These are phyloP conservation scores for Vachellia pachyceras DNA, from an alignment of 306 rosid genomes.

Conservation along the genomic window DNA sequence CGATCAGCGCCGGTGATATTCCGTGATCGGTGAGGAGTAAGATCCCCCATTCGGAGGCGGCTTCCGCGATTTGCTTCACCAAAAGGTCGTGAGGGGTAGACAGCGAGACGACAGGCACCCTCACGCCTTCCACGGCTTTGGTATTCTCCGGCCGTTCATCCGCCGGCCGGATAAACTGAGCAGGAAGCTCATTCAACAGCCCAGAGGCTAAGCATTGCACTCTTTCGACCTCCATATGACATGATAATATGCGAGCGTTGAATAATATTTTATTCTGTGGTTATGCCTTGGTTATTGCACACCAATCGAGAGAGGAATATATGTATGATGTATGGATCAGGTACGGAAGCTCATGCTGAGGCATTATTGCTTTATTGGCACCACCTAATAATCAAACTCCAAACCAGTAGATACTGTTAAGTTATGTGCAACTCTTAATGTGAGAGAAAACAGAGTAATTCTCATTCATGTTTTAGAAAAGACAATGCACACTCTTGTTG, in stretches of 20 bases:
- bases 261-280: too few relatives aligned
- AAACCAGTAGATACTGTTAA: too few relatives aligned
- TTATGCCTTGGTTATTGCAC: too few relatives aligned
- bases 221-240: slow-evolving; percentile 41
- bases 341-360: too few relatives aligned
- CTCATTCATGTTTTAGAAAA: too few relatives aligned
- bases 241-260: neutral
- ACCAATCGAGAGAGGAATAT: too few relatives aligned
- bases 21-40: slow-evolving; percentile 62
- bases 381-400: too few relatives aligned
- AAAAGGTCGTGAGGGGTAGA: slow-evolving; percentile 35
- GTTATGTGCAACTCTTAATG: too few relatives aligned
- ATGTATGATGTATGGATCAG: too few relatives aligned
- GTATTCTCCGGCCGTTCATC: slow-evolving; percentile 49
- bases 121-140: slow-evolving; percentile 42
- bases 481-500: too few relatives aligned
- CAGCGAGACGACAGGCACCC: slow-evolving; percentile 39
- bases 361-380: too few relatives aligned
- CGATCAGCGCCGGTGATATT: slow-evolving; percentile 48
- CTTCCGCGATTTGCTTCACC: slow-evolving; percentile 38
- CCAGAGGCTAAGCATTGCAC: slow-evolving; percentile 36
- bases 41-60: slow-evolving; percentile 60
- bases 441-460: too few relatives aligned
- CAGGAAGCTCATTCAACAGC: slow-evolving; percentile 37
- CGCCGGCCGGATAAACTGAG: slow-evolving; percentile 35